Percentiles rank a stretch among this genome's conserved stretches.
These are phyloP conservation scores for Penicillium sp. DNA, from an alignment of 2,329 filamentous ascomycete species.

Conservation along the genomic window DNA sequence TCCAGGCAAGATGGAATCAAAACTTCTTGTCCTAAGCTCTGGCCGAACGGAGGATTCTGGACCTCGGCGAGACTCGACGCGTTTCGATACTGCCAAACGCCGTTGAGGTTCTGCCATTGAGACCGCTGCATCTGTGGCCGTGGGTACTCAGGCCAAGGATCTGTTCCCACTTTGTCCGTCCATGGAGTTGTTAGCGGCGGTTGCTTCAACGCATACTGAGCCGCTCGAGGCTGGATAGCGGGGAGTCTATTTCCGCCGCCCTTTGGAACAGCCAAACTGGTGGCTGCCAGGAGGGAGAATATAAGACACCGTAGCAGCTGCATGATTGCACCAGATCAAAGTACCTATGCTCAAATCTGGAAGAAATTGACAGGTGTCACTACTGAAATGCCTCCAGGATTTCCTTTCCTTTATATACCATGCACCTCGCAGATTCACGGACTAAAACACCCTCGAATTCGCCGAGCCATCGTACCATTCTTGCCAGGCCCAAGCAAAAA, in stretches of 20 bases:
- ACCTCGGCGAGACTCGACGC: conserved; percentile 42
- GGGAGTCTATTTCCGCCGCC: background rate
- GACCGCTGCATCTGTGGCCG: conserved; percentile 49
- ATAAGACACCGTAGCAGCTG: conserved; percentile 13
- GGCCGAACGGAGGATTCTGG: conserved; percentile 47
- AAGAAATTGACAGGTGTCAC: too few species aligned
- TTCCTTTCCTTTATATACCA: conserved; percentile 1
- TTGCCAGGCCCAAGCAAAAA: background rate
- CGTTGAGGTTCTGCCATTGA: conserved; percentile 54
- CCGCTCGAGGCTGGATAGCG: conserved; percentile 16
- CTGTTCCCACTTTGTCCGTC: conserved; percentile 50
- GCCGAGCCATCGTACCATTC: conserved; percentile 7
- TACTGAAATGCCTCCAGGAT: background rate
- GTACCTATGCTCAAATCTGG: background rate
- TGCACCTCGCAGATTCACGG: background rate
- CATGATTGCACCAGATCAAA: conserved; percentile 12
- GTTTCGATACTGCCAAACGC: conserved; percentile 50
- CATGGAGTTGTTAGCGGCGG: conserved; percentile 49
- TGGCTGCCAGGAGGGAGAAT: conserved; percentile 13
- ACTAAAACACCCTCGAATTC: background rate
- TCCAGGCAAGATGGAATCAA: conserved; percentile 58
- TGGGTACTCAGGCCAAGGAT: conserved; percentile 54
- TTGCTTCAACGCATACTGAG: conserved; percentile 41
- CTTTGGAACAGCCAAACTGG: conserved; percentile 14
- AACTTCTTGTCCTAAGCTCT: conserved; percentile 47